Evolutionary conservation across 371 early-diverging fungal genomes (phyloP).

Genomic region (Catenaria anguillulae): DNA sequence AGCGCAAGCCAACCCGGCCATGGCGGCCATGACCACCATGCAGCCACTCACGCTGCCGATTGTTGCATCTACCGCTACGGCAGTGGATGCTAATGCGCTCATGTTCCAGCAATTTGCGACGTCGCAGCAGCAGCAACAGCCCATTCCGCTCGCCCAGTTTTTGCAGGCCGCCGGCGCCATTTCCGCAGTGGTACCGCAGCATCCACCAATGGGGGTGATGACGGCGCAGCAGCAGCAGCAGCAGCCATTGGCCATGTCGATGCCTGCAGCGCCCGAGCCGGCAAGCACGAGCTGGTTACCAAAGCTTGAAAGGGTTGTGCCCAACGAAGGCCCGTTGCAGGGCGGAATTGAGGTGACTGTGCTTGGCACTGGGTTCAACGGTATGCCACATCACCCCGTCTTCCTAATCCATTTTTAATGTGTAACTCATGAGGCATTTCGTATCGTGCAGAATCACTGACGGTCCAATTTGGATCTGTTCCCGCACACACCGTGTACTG

Average conservation of each 20-base stretch:
- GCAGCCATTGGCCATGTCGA: background rate
- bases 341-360: conserved; percentile 65
- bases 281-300: conserved; percentile 15
- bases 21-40: no score
- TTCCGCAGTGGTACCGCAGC: background rate
- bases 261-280: no score
- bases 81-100: no score
- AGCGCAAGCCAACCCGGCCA: no score
- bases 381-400: conserved; percentile 6
- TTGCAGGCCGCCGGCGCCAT: no score
- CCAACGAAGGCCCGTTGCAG: conserved; percentile 57
- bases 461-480: conserved; percentile 57
- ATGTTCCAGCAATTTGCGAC: no score
- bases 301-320: conserved; percentile 42
- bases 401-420: no score
- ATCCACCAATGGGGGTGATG: background rate
- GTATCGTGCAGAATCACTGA: conserved; percentile 16
- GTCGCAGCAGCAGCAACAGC: no score
- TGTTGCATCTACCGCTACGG: no score
- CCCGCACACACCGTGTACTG: conserved; percentile 36
- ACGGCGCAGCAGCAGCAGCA: background rate
- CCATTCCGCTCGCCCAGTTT: no score
- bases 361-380: conserved; percentile 53
- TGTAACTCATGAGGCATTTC: no score
- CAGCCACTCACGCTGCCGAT: no score